Percentiles rank a stretch among this genome's conserved stretches.
These are phyloP conservation scores for Skeletonema grethae DNA, from an alignment of 108 stramenopile species.

Conservation along the genomic window DNA sequence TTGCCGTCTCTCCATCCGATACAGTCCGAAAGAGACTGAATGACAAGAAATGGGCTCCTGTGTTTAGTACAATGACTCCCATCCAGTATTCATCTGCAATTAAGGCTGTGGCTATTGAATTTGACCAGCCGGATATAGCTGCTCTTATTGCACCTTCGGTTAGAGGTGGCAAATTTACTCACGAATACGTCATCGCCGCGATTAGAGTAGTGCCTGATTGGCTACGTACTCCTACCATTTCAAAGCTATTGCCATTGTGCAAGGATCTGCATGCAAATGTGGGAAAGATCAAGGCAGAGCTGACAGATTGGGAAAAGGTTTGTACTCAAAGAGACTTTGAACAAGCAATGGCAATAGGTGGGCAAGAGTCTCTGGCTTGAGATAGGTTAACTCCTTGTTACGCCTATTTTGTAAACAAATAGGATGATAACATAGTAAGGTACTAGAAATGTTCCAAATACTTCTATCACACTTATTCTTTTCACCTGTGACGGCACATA, in stretches of 20 bases:
- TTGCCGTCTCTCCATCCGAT: constrained; percentile 34
- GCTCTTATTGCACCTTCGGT: constrained; percentile 25
- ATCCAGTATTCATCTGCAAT: constrained; percentile 42
- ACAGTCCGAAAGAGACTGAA: constrained; percentile 11
- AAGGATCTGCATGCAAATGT: constrained; percentile 33
- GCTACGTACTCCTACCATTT: constrained; percentile 35
- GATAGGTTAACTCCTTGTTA: not conserved
- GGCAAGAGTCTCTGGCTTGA: constrained; percentile 5
- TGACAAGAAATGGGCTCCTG: constrained; percentile 32
- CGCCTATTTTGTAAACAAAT: not conserved
- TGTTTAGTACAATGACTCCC: constrained; percentile 37
- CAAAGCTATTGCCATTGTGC: constrained; percentile 43
- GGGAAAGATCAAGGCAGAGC: constrained; percentile 28
- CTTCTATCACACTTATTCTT: not conserved
- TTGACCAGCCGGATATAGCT: constrained; percentile 45
- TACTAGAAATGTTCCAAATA: not conserved
- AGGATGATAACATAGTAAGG: not conserved
- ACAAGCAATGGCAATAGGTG: constrained; percentile 11
- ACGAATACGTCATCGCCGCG: constrained; percentile 44
- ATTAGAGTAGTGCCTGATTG: constrained; percentile 24
- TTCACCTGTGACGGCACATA: not conserved
- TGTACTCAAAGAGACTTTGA: constrained; percentile 20
- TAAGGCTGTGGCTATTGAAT: constrained; percentile 32
- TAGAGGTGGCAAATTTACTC: constrained; percentile 39
- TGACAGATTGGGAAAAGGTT: constrained; percentile 48